Percentiles rank a stretch among this genome's conserved stretches.
phyloP scores from a whole-genome alignment of 2,329 filamentous ascomycete genomes.

The Pseudocercospora eumusae region DNA sequence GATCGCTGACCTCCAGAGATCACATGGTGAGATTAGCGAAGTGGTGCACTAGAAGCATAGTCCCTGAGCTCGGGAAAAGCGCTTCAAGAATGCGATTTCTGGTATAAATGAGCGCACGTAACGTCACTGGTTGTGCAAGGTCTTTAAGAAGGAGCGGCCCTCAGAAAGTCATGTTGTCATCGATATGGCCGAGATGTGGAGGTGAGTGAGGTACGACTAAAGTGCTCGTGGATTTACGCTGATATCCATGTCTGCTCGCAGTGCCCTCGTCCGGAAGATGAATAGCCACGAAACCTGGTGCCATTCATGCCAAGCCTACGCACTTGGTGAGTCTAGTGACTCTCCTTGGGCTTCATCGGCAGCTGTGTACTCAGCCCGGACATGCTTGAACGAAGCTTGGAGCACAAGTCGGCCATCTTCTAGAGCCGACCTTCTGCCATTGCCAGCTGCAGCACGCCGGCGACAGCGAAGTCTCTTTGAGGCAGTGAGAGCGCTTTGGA shows the following conservation, averaged over 20 bases:
- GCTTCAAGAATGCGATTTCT: not conserved
- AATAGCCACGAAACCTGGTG: not conserved
- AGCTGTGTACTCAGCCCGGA: not conserved
- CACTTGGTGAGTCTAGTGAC: not conserved
- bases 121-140: not conserved
- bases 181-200: not conserved
- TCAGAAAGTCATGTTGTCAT: conserved; percentile 1
- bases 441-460: not conserved
- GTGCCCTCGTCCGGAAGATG: not conserved
- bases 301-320: not conserved
- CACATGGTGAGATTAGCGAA: not conserved
- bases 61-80: not conserved
- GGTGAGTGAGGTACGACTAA: too few relatives aligned
- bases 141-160: not conserved
- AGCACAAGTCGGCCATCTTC: not conserved
- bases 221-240: too few relatives aligned
- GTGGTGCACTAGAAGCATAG: not conserved
- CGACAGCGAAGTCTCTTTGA: not conserved
- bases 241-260: not conserved
- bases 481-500: not conserved
- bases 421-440: not conserved
- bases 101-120: not conserved
- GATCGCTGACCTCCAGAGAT: too few relatives aligned
- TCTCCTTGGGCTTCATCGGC: not conserved
- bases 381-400: not conserved